These are phyloP conservation scores for Podaxis rugospora DNA, from an alignment of 768 basidiomycete species.

Conservation along the genomic window DNA sequence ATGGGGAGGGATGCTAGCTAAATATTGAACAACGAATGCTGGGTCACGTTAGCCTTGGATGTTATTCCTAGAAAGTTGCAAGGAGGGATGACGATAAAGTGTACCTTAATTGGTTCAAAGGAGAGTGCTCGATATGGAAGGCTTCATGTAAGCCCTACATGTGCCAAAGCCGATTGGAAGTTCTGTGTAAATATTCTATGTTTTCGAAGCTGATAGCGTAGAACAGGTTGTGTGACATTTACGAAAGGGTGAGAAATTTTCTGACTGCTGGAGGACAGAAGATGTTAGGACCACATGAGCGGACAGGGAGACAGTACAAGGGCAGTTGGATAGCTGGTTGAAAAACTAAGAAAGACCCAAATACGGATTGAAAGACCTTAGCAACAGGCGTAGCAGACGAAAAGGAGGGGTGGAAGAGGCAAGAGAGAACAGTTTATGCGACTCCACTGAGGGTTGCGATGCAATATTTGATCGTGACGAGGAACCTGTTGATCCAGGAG, in stretches of 20 bases:
- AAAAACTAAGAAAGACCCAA: background rate
- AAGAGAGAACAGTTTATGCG: background rate
- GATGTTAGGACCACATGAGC: background rate
- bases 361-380: background rate
- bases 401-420: background rate
- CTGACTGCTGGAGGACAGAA: background rate
- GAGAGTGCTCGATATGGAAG: too few species aligned
- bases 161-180: background rate
- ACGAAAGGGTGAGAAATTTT: background rate
- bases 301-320: background rate
- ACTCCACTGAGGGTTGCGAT: background rate
- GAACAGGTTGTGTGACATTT: background rate
- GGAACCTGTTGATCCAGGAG: too few species aligned
- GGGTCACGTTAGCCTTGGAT: background rate
- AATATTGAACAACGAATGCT: too few species aligned
- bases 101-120: too few species aligned
- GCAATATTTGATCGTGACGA: too few species aligned
- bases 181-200: background rate
- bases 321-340: background rate
- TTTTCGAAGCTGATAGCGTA: background rate
- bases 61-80: background rate
- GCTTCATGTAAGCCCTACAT: background rate
- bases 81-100: too few species aligned
- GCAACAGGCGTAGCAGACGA: background rate
- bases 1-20: background rate